These are phyloP conservation scores for Solanum etuberosum DNA, from an alignment of 257 asterid genomes.

Conservation along the genomic window DNA sequence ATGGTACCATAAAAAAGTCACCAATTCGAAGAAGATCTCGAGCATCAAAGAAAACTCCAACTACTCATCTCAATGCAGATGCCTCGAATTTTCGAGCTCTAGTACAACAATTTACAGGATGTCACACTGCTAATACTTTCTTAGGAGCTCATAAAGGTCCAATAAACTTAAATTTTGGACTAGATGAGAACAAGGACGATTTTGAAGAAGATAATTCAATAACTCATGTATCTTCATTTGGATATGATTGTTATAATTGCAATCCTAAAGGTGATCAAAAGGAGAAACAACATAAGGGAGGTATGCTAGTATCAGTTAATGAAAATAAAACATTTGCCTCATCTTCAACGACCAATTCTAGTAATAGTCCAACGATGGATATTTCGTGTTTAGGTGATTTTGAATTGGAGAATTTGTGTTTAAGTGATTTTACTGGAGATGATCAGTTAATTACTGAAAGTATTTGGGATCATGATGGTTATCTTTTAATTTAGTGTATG, in stretches of 20 bases:
- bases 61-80: slow-evolving; percentile 10
- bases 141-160: slow-evolving; percentile 33
- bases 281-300: background rate
- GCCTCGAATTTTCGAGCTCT: slow-evolving; percentile 17
- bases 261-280: background rate
- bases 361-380: background rate
- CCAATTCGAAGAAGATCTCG: slow-evolving; percentile 11
- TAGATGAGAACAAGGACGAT: background rate
- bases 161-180: slow-evolving; percentile 41
- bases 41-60: slow-evolving; percentile 18
- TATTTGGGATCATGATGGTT: background rate
- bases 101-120: slow-evolving; percentile 55
- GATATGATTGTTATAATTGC: background rate
- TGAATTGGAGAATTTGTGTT: background rate
- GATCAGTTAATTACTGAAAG: background rate
- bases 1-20: background rate
- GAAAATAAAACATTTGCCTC: background rate
- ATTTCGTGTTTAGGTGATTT: background rate
- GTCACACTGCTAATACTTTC: slow-evolving; percentile 14
- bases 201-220: background rate
- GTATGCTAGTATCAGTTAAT: background rate
- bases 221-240: background rate
- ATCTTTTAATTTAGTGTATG: background rate
- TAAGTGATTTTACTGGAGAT: background rate
- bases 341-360: background rate